Conservation (phyloP, 2,329 filamentous ascomycete species). For the Phyllosticta ampelicida region DNA sequence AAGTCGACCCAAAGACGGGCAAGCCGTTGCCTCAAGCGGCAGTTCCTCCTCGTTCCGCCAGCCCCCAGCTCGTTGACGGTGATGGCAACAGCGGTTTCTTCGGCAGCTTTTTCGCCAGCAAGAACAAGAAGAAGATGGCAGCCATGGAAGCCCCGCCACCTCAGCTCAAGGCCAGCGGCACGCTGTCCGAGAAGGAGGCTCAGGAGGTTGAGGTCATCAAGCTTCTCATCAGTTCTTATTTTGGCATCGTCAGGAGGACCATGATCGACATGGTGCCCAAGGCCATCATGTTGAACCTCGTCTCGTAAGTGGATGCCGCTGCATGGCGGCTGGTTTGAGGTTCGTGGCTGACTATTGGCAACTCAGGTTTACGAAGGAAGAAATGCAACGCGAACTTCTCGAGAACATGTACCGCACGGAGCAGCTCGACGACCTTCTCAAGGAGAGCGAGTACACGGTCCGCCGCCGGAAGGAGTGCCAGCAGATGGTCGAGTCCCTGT, state of each 20-base stretch:
- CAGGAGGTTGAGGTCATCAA: constrained; percentile 99
- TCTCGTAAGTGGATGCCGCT: constrained; percentile 54
- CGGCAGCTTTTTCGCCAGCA: constrained; percentile 94
- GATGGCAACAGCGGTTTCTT: constrained; percentile 71
- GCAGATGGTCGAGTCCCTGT: constrained; percentile 94
- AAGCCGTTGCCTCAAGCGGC: constrained; percentile 66
- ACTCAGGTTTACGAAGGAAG: constrained; percentile 79
- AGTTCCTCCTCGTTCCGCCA: constrained; percentile 61
- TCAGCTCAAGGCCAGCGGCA: constrained; percentile 87
- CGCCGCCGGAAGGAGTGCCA: constrained; percentile 94
- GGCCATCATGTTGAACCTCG: constrained; percentile 94
- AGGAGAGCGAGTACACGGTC: constrained; percentile 96
- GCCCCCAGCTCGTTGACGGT: constrained; percentile 63
- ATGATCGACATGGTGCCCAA: constrained; percentile 99
- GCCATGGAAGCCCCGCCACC: constrained; percentile 95
- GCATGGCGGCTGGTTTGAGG: background rate
- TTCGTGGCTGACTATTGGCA: constrained; percentile 13
- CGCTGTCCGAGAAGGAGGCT: constrained; percentile 82
- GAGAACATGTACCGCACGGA: constrained; percentile 94
- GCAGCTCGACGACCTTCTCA: constrained; percentile 85
- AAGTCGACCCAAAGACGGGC: constrained; percentile 97
- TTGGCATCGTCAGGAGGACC: constrained; percentile 93
- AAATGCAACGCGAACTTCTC: constrained; percentile 94
- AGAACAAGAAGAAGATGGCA: constrained; percentile 99
- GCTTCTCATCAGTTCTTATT: constrained; percentile 92